Evolutionary conservation across 306 rosid genomes (phyloP).

Genomic region (Lathyrus sativus): DNA sequence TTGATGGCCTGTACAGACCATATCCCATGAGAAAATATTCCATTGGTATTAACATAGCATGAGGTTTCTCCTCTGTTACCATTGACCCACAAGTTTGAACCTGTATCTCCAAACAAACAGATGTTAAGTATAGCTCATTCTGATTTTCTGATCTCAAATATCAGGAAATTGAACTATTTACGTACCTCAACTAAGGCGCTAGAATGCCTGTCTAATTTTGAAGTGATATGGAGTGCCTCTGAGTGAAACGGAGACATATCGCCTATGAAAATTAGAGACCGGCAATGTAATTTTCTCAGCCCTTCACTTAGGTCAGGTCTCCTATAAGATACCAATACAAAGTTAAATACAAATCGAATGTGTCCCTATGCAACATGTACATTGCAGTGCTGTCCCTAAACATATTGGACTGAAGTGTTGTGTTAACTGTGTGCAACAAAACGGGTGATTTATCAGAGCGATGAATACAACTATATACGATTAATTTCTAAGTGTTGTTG

Average conservation of each 20-base stretch:
- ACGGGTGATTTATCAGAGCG: neutral
- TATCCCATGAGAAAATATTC: slow-evolving; percentile 94
- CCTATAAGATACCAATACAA: slow-evolving; percentile 49
- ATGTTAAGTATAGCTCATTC: slow-evolving; percentile 15
- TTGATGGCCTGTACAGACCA: slow-evolving; percentile 77
- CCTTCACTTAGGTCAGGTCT: slow-evolving; percentile 77
- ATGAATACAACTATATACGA: too few species aligned
- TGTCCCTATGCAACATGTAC: slow-evolving; percentile 25
- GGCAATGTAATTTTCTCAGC: slow-evolving; percentile 76
- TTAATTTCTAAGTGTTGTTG: slow-evolving; percentile 10
- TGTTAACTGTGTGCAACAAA: slow-evolving; percentile 17
- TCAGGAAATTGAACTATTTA: slow-evolving; percentile 12
- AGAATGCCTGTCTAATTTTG: slow-evolving; percentile 79
- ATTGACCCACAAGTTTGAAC: slow-evolving; percentile 95
- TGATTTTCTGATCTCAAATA: neutral
- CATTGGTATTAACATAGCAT: slow-evolving; percentile 92
- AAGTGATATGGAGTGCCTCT: slow-evolving; percentile 82
- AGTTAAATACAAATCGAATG: slow-evolving; percentile 18
- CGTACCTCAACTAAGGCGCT: slow-evolving; percentile 93
- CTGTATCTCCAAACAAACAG: slow-evolving; percentile 46
- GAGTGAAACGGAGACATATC: slow-evolving; percentile 81
- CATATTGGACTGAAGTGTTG: neutral
- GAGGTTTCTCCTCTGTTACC: slow-evolving; percentile 99
- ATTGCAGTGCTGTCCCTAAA: slow-evolving; percentile 13
- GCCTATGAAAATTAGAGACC: slow-evolving; percentile 89